Conservation (phyloP, 2,329 filamentous ascomycete genomes). For the Orbilia oligospora region DNA sequence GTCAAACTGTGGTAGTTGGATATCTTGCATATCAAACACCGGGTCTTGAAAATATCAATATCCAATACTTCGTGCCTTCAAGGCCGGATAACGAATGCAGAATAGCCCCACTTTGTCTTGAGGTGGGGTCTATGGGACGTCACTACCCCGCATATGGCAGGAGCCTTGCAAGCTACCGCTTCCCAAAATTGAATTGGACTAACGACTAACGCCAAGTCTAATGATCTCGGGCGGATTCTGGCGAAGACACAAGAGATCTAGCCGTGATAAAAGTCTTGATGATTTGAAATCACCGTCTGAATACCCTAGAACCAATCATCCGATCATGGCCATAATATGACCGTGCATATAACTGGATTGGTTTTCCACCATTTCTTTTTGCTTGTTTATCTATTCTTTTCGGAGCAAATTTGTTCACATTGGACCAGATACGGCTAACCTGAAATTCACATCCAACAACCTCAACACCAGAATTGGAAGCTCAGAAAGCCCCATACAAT, state of each 20-base stretch:
- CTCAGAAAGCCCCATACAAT: background rate
- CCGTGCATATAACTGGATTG: background rate
- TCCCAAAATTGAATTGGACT: slow-evolving; percentile 2
- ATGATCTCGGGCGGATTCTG: slow-evolving; percentile 34
- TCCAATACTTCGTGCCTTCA: slow-evolving; percentile 17
- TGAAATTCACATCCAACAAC: slow-evolving; percentile 14
- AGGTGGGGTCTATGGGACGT: slow-evolving; percentile 12
- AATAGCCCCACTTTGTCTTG: slow-evolving; percentile 18
- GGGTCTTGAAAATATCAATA: slow-evolving; percentile 8
- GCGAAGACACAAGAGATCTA: slow-evolving; percentile 15
- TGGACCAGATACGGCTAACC: slow-evolving; percentile 1
- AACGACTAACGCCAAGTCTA: slow-evolving; percentile 19
- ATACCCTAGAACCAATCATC: background rate
- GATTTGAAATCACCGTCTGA: background rate
- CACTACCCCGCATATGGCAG: slow-evolving; percentile 57
- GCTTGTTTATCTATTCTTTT: background rate
- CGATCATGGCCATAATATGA: background rate
- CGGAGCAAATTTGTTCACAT: background rate
- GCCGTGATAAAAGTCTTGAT: background rate
- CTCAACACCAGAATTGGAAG: slow-evolving; percentile 17
- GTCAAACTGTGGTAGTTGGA: slow-evolving; percentile 34
- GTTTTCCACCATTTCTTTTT: background rate
- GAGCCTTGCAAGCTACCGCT: slow-evolving; percentile 11
- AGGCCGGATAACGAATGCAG: slow-evolving; percentile 11
- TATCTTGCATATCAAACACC: slow-evolving; percentile 37